A percentile compares a stretch with the other conserved stretches of the same genome.
These are phyloP conservation scores for Pleurotus ostreatus DNA, from an alignment of 768 basidiomycete species.

Conservation along the genomic window DNA sequence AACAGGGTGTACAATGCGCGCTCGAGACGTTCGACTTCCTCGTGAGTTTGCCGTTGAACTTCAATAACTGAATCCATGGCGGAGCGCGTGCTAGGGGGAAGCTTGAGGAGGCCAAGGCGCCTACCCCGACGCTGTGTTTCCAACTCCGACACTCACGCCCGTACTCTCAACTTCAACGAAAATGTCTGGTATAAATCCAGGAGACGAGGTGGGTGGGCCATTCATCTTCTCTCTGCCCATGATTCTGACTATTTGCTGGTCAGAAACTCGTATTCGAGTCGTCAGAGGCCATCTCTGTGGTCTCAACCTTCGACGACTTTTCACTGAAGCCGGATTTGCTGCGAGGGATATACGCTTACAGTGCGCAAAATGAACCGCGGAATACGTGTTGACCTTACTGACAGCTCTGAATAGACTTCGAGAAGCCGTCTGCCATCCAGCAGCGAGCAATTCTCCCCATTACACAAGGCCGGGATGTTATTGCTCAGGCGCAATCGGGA, in stretches of 20 bases:
- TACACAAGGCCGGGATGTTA: constrained; percentile 93
- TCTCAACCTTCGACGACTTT: constrained; percentile 88
- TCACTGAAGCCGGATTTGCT: constrained; percentile 92
- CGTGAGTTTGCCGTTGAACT: constrained; percentile 91
- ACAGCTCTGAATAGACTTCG: constrained; percentile 58
- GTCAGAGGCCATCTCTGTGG: constrained; percentile 84
- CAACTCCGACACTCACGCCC: constrained; percentile 39
- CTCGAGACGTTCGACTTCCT: constrained; percentile 92
- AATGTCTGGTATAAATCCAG: constrained; percentile 81
- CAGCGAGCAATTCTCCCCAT: constrained; percentile 97
- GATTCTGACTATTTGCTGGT: constrained; percentile 9
- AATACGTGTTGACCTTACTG: neutral
- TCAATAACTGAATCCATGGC: constrained; percentile 92
- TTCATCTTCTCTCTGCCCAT: constrained; percentile 3
- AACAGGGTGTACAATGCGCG: constrained; percentile 81
- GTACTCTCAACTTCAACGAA: constrained; percentile 34
- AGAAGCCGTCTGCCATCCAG: constrained; percentile 98
- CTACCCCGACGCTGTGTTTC: constrained; percentile 25
- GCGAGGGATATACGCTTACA: constrained; percentile 97
- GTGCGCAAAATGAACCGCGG: constrained; percentile 38
- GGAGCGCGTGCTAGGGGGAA: constrained; percentile 3
- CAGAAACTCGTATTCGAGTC: constrained; percentile 95
- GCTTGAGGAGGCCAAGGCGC: neutral
- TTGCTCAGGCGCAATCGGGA: constrained; percentile 98
- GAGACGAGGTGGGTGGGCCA: constrained; percentile 63